Evolutionary conservation across 192 early-diverging fungal species (phyloP), one percentile per base, ranked within the genome.

Genomic region (Coemansia asiatica): DNA sequence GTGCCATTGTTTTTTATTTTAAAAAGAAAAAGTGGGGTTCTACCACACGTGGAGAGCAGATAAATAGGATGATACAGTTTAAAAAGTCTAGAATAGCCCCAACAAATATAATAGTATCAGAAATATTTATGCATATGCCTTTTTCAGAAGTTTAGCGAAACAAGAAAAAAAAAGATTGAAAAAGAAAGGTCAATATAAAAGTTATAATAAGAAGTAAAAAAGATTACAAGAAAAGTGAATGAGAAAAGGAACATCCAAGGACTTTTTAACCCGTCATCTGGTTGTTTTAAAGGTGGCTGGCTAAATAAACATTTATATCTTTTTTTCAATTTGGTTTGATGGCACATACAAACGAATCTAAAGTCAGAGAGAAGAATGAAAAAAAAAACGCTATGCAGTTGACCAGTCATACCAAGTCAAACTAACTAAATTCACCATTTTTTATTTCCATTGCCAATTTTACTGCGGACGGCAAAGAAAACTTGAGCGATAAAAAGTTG

Each of bases 1-100:
- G 68, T 21, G 68, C 60, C 61, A 64, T 64, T 8, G 12, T 28
- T 53, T 18, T 44, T 8, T 10, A 13, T 44, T 16, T 44, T 16
- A 44, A 44, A 15, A 0, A 4, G 16, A 13, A 44, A 13, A 13
- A 3, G 40, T 2, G 15, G 1, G 40, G 40, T 0, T 44, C 8
- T 44, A 44, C 40, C 40, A 44, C 40, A 44, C 16, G 40, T 44
- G 16, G 16, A 44, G 16, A 13, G 40, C 40, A n/a, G 40, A 44
- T 44, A 33, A 6, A 33, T 33, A 33, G 31, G 31, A 33, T 33
- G 31, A n/a, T n/a, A n/a, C n/a, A 40, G 22, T 49, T 29, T n/a
- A 66, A 31, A 33, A 26, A n/a, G n/a, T n/a, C n/a, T n/a, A n/a
- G n/a, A n/a, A n/a, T n/a, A n/a, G n/a, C n/a, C n/a, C n/a, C n/a